These are phyloP conservation scores for Athelia sp. DNA, from an alignment of 1,284 basidiomycete genomes.

Conservation along the genomic window DNA sequence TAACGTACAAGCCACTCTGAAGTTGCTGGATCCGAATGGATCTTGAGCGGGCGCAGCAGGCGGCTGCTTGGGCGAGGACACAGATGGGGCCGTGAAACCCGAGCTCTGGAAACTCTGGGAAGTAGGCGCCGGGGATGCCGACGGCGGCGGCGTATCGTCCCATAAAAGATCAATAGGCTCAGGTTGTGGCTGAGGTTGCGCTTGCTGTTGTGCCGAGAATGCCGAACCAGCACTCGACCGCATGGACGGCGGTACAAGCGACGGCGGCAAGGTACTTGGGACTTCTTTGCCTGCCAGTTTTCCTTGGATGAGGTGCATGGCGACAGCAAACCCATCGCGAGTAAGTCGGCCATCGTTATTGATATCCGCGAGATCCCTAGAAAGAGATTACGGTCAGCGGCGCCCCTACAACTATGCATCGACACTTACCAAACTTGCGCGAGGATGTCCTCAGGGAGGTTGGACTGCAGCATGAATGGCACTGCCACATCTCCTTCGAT, in stretches of 20 bases:
- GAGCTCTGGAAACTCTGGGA: constrained; percentile 17
- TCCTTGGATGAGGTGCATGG: constrained; percentile 91
- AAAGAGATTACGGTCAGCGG: constrained; percentile 6
- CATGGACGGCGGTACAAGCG: constrained; percentile 80
- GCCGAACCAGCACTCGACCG: constrained; percentile 34
- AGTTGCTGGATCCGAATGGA: constrained; percentile 33
- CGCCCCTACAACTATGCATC: not conserved
- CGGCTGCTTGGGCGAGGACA: constrained; percentile 15
- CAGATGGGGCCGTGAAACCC: constrained; percentile 14
- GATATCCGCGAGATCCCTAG: constrained; percentile 92
- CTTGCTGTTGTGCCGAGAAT: constrained; percentile 20
- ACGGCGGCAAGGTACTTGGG: constrained; percentile 66
- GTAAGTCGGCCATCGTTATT: constrained; percentile 86
- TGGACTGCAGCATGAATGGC: constrained; percentile 93
- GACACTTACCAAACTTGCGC: constrained; percentile 81
- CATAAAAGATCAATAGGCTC: constrained; percentile 44
- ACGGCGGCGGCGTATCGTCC: constrained; percentile 61
- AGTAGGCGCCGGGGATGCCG: constrained; percentile 32
- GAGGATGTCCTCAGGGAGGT: constrained; percentile 78
- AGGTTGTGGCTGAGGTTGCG: constrained; percentile 27
- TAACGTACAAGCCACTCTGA: constrained; percentile 21
- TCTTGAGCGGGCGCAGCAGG: constrained; percentile 23
- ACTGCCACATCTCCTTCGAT: constrained; percentile 95
- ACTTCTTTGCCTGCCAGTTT: constrained; percentile 83
- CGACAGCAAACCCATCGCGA: constrained; percentile 93